Conservation (phyloP, 78 protist genomes). For the Speleostelium caveatum region DNA sequence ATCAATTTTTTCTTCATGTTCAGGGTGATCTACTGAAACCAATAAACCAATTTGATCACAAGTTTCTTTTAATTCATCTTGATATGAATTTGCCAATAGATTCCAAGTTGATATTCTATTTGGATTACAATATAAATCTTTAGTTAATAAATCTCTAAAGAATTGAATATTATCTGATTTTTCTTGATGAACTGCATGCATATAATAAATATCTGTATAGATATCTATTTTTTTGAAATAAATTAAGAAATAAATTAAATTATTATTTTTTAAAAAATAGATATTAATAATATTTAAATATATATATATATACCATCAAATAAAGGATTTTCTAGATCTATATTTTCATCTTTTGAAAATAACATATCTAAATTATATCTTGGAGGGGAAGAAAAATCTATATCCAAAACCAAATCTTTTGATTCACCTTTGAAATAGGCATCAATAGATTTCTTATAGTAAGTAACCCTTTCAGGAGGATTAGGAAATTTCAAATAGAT, state of each 20-base stretch:
- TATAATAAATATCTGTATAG: conserved; percentile 60
- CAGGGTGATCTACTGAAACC: not conserved
- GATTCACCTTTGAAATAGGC: conserved; percentile 1
- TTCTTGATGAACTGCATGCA: conserved; percentile 27
- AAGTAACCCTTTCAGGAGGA: conserved; percentile 46
- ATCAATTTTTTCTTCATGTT: not conserved
- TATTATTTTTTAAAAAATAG: no score
- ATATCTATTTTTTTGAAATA: no score
- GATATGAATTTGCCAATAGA: not conserved
- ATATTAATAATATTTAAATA: no score
- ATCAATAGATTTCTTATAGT: conserved; percentile 1
- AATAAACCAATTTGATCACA: not conserved
- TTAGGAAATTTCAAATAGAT: conserved; percentile 27
- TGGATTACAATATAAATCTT: conserved; percentile 66
- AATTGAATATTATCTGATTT: not conserved
- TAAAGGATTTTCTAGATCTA: conserved; percentile 13
- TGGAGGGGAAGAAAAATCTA: conserved; percentile 15
- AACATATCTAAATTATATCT: not conserved
- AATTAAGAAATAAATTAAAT: no score
- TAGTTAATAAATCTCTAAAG: not conserved
- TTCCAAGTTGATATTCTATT: conserved; percentile 44
- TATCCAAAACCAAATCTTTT: not conserved
- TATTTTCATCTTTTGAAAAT: not conserved
- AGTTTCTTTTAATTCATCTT: not conserved
- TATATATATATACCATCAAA: conserved; percentile 61